Conservation (phyloP, 768 basidiomycete species). For the Collybia sp. region DNA sequence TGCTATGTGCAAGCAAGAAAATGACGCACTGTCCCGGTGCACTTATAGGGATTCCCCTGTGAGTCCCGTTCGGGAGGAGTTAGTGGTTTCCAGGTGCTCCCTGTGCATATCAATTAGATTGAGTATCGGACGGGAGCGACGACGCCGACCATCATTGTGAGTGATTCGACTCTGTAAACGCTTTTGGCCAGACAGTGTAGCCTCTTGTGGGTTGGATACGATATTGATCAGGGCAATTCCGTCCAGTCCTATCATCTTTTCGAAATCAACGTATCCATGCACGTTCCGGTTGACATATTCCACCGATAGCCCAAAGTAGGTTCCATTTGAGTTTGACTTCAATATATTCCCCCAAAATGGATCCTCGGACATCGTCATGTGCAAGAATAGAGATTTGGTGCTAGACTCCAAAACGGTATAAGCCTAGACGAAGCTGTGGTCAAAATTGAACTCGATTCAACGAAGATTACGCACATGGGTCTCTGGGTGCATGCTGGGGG, state of each 20-base stretch:
- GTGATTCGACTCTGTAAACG: constrained; percentile 83
- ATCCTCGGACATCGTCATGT: constrained; percentile 86
- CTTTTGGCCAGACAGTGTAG: constrained; percentile 67
- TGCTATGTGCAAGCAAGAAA: background rate
- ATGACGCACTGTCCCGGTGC: constrained; percentile 54
- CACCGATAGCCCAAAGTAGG: constrained; percentile 86
- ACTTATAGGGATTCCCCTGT: constrained; percentile 65
- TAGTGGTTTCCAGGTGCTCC: constrained; percentile 84
- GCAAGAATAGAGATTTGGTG: constrained; percentile 91
- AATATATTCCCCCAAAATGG: constrained; percentile 89
- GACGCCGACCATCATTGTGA: constrained; percentile 86
- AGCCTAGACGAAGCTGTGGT: constrained; percentile 39
- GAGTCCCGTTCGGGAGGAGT: constrained; percentile 75
- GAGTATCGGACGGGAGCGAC: background rate
- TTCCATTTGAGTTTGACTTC: constrained; percentile 98
- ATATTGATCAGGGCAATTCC: constrained; percentile 94
- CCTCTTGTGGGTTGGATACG: constrained; percentile 78
- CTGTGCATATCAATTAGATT: constrained; percentile 28
- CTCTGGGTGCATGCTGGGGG: constrained; percentile 83
- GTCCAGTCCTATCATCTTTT: constrained; percentile 94
- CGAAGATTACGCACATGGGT: constrained; percentile 64
- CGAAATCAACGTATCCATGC: constrained; percentile 90
- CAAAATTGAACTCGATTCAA: background rate
- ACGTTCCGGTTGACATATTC: constrained; percentile 91
- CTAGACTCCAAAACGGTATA: constrained; percentile 94